Evolutionary conservation across 495 filamentous ascomycete species (phyloP).

Genomic region (Pseudoneurospora amorphoporcata): DNA sequence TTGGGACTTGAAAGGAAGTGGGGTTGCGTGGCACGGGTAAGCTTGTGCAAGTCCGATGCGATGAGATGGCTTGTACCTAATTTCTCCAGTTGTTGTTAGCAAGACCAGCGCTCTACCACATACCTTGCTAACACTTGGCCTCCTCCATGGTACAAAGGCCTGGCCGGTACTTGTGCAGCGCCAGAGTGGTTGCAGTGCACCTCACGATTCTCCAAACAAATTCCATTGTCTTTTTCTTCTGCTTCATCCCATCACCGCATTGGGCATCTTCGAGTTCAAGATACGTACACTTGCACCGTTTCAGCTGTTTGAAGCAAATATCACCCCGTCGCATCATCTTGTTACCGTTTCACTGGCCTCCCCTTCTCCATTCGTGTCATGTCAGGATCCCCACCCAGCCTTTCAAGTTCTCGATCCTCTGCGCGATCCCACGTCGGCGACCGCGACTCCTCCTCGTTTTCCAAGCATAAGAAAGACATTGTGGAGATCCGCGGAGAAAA

Average conservation of each 20-base stretch:
- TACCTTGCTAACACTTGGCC: background rate
- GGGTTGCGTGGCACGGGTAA: too few species aligned
- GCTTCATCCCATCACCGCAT: background rate
- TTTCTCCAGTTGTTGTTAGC: background rate
- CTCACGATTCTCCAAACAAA: background rate
- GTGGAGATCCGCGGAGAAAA: background rate
- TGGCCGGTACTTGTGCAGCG: background rate
- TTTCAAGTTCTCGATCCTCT: background rate
- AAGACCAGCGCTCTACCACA: too few species aligned
- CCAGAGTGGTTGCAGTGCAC: background rate
- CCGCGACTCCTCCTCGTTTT: background rate
- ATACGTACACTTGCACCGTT: background rate
- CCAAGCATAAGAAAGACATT: background rate
- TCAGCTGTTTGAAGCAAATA: background rate
- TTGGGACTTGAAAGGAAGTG: too few species aligned
- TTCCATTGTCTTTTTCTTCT: background rate
- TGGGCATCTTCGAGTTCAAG: background rate
- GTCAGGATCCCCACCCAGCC: background rate
- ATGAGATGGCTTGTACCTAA: background rate
- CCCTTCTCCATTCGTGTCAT: background rate
- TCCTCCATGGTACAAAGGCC: background rate
- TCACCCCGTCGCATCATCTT: background rate
- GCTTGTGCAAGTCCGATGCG: background rate
- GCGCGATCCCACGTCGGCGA: background rate
- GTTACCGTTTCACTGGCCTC: background rate